These are phyloP conservation scores for Fusarium nurragi DNA, from an alignment of 2,329 filamentous ascomycete genomes.

Conservation along the genomic window DNA sequence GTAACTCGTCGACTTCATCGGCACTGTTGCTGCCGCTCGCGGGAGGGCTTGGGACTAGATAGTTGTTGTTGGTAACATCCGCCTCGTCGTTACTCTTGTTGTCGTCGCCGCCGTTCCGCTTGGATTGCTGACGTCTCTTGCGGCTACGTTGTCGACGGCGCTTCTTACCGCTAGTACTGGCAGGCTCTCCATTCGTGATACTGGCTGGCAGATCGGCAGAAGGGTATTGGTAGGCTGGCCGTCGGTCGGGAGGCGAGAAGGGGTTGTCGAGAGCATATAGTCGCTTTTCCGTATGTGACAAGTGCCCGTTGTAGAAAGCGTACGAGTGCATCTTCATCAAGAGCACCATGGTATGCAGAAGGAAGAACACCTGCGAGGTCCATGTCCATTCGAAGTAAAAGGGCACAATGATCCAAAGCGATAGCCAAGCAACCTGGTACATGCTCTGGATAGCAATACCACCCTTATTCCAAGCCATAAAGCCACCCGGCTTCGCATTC, in stretches of 20 bases:
- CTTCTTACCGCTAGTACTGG: constrained; percentile 36
- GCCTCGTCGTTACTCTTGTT: constrained; percentile 44
- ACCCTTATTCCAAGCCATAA: constrained; percentile 76
- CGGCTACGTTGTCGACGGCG: constrained; percentile 35
- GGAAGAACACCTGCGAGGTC: constrained; percentile 96
- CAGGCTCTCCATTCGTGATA: constrained; percentile 46
- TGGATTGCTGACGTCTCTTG: constrained; percentile 27
- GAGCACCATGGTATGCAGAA: constrained; percentile 87
- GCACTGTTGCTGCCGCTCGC: constrained; percentile 42
- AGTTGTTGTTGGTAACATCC: constrained; percentile 15
- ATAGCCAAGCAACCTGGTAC: constrained; percentile 82
- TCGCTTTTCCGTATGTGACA: constrained; percentile 85
- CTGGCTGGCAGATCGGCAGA: constrained; percentile 60
- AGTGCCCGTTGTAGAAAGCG: constrained; percentile 96
- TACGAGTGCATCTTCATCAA: constrained; percentile 99
- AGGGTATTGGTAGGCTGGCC: constrained; percentile 80
- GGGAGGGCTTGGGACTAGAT: constrained; percentile 17
- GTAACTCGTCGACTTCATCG: constrained; percentile 72
- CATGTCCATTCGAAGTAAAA: constrained; percentile 92
- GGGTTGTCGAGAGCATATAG: constrained; percentile 83
- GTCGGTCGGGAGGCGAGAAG: constrained; percentile 66
- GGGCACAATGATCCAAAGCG: constrained; percentile 84
- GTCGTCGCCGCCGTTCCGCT: constrained; percentile 31
- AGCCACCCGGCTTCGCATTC: constrained; percentile 56
- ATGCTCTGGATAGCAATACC: constrained; percentile 87